A percentile compares a stretch with the other conserved stretches of the same genome.
Conservation (phyloP, 768 basidiomycete genomes). For the Boletus pseudopeckii region DNA sequence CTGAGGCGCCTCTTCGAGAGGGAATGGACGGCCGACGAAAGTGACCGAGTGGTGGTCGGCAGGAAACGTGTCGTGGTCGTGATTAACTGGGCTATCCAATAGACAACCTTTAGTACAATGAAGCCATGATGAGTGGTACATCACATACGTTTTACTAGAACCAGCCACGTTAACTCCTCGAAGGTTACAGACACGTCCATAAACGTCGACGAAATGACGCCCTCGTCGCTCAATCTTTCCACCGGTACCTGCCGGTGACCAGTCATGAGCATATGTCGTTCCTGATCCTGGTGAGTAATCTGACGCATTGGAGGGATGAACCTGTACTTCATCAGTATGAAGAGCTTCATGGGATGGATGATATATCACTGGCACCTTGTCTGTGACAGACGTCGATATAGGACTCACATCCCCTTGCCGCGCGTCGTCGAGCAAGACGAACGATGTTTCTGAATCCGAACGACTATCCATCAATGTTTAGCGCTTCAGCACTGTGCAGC, state of each 20-base stretch:
- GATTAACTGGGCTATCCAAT: conserved; percentile 57
- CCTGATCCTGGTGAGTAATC: conserved; percentile 47
- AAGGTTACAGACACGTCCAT: conserved; percentile 75
- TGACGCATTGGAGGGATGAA: conserved; percentile 47
- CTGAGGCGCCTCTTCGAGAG: conserved; percentile 81
- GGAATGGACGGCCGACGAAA: conserved; percentile 90
- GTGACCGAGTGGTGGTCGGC: conserved; percentile 61
- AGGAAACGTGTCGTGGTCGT: conserved; percentile 67
- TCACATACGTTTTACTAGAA: conserved; percentile 67
- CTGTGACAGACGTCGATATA: not conserved
- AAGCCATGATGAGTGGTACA: conserved; percentile 13
- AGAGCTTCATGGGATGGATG: not conserved
- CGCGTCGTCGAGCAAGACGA: conserved; percentile 41
- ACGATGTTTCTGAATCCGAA: conserved; percentile 44
- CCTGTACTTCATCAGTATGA: conserved; percentile 7
- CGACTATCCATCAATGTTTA: conserved; percentile 18
- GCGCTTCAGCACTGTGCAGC: not conserved
- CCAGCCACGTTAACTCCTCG: conserved; percentile 88
- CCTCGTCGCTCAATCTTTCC: conserved; percentile 59
- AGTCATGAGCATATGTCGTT: conserved; percentile 67
- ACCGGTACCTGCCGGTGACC: conserved; percentile 56
- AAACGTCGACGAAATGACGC: conserved; percentile 76
- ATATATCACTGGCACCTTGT: conserved; percentile 5
- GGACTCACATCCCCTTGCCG: not conserved
- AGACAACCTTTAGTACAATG: conserved; percentile 3